These are phyloP conservation scores for Oryza glumipatula DNA, from an alignment of 176 grass and related monocot species.

Conservation along the genomic window DNA sequence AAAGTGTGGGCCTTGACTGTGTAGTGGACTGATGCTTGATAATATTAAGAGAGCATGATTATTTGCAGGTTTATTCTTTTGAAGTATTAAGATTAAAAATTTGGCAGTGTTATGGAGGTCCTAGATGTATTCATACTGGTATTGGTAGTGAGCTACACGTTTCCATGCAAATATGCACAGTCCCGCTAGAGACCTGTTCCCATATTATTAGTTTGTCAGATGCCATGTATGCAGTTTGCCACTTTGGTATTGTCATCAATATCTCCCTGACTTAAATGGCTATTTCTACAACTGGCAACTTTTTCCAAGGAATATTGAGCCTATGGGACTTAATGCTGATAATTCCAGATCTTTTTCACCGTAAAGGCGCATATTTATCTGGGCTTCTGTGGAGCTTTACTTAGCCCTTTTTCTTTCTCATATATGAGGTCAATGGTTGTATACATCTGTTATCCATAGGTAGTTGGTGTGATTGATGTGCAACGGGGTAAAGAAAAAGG, in stretches of 20 bases:
- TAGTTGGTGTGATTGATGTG: conserved; percentile 89
- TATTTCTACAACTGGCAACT: neutral
- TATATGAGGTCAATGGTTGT: conserved; percentile 8
- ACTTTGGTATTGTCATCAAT: no score
- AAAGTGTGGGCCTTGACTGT: no score
- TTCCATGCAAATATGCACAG: no score
- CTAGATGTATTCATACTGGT: no score
- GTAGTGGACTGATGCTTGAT: no score
- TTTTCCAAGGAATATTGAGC: conserved; percentile 10
- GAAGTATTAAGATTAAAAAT: no score
- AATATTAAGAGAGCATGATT: no score
- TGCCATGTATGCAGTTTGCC: neutral
- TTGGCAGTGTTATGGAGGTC: no score
- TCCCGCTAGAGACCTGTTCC: no score
- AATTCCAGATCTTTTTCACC: neutral
- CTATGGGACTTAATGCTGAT: neutral
- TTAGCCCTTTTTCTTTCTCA: conserved; percentile 20
- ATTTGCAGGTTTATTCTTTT: no score
- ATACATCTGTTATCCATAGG: conserved; percentile 51
- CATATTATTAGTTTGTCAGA: neutral
- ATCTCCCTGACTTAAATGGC: neutral
- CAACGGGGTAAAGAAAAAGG: conserved; percentile 87
- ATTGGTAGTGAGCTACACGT: no score
- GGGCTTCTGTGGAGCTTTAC: neutral
- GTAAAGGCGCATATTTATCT: neutral